A percentile compares a stretch with the other conserved stretches of the same genome.
phyloP scores from a whole-genome alignment of 257 asterid species.

The Solanum corneliomulleri region DNA sequence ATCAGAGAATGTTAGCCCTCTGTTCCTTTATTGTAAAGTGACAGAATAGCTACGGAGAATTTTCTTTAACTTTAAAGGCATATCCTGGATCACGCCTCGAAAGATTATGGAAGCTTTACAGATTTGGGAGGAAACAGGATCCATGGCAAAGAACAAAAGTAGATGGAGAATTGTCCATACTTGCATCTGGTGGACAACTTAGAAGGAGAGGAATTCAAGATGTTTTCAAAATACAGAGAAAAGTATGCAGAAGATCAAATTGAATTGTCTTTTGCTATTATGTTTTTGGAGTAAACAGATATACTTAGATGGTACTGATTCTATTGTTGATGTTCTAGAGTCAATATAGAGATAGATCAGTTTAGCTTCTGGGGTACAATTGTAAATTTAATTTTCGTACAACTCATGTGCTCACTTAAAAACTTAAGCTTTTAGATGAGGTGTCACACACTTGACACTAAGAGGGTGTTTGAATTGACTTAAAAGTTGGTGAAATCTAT shows the following conservation, averaged over 20 bases:
- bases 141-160: neutral
- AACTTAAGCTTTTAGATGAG: neutral
- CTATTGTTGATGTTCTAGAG: neutral
- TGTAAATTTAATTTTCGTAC: neutral
- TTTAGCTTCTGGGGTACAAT: neutral
- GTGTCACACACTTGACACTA: neutral
- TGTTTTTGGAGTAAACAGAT: neutral
- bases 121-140: neutral
- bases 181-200: neutral
- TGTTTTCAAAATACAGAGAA: neutral
- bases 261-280: neutral
- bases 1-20: neutral
- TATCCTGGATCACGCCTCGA: neutral
- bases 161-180: neutral
- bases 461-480: too few species aligned
- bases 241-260: neutral
- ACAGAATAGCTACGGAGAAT: neutral
- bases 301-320: too few species aligned
- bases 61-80: neutral
- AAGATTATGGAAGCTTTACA: neutral
- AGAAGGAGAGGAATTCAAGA: neutral
- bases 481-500: too few species aligned
- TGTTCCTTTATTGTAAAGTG: neutral
- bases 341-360: neutral
- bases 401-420: neutral